Evolutionary conservation across 2,329 filamentous ascomycete species (phyloP), one percentile per base, ranked within the genome.

Genomic region (Exutisphaerella laricina): DNA sequence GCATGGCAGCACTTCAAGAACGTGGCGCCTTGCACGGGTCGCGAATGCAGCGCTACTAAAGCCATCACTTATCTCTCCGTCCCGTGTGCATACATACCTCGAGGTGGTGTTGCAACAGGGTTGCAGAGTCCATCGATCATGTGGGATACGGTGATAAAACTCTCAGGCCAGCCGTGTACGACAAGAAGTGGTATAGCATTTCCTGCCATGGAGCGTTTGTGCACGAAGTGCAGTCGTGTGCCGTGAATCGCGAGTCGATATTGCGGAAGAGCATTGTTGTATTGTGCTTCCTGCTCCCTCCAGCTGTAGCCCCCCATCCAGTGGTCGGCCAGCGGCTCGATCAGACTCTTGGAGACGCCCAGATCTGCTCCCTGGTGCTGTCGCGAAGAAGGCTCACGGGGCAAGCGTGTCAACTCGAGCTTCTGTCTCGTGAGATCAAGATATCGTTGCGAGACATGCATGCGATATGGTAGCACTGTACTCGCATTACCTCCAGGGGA

Each of bases 291-390:
- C 42, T 78, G 71, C 2, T 70, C 65, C 36, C 77, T 72, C 80
- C 81, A 85, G 45, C 75, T 75, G 61, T 83, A 84, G 32, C 74
- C 68, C 47, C 84, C 80, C 22, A 82, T 70, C 80, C 80, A 83
- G 30, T 59, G 51, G 30, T 60, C 55, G 45, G 85, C 70, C 49
- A 85, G 62, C 14, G 78, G 74, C 61, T 85, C 81, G 40, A 85
- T 67, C 32, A 74, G 71, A 20, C 70, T 63, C 58, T 84, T 84
- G 1, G 79, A 76, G 46, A 78, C 73, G 1, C 68, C 68, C 14
- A 63, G 58, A 64, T 43, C 18, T n/a, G n/a, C n/a, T 37, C 40
- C 20, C 29, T 40, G 29, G 29, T 36, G 34, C 35, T 47, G 49
- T 16, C 43, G 43, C 21, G 34, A 39, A 22, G 46, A 64, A 2